Evolutionary conservation across 2,329 filamentous ascomycete species (phyloP).

Genomic region (Pestalotiopsis sp.): DNA sequence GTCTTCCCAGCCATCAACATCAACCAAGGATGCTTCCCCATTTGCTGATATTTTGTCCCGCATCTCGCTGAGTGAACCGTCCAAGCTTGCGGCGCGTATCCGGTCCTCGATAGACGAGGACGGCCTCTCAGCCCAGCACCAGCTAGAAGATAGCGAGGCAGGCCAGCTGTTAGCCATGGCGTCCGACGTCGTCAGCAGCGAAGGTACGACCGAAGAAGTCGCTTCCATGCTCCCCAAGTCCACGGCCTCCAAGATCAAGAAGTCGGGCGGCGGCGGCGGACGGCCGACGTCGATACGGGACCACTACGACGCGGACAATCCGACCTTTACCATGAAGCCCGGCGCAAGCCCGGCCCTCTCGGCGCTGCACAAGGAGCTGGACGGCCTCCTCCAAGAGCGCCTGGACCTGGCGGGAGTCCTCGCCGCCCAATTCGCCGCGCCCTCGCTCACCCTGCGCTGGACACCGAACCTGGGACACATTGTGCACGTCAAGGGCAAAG

Average conservation of each 20-base stretch:
- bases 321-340: slow-evolving; percentile 68
- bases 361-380: slow-evolving; percentile 70
- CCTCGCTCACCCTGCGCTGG: slow-evolving; percentile 80
- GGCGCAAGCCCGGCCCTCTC: slow-evolving; percentile 68
- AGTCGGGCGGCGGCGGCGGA: slow-evolving; percentile 36
- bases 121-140: slow-evolving; percentile 79
- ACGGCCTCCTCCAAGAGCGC: slow-evolving; percentile 63
- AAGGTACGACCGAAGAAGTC: slow-evolving; percentile 63
- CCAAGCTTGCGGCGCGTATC: slow-evolving; percentile 72
- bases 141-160: slow-evolving; percentile 72
- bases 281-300: slow-evolving; percentile 53
- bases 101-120: slow-evolving; percentile 87
- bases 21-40: not conserved
- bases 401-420: slow-evolving; percentile 61
- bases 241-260: slow-evolving; percentile 30
- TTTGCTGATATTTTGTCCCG: slow-evolving; percentile 41
- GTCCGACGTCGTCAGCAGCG: slow-evolving; percentile 68
- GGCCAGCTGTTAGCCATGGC: slow-evolving; percentile 74
- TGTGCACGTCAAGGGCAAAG: slow-evolving; percentile 86
- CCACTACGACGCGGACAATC: slow-evolving; percentile 61
- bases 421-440: slow-evolving; percentile 61
- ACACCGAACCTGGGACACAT: slow-evolving; percentile 86
- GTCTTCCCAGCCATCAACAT: not conserved
- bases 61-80: slow-evolving; percentile 69
- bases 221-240: slow-evolving; percentile 58